A percentile compares a stretch with the other conserved stretches of the same genome.
Evolutionary conservation across 331 rosid species (phyloP).

Genomic region (Arachis monticola): DNA sequence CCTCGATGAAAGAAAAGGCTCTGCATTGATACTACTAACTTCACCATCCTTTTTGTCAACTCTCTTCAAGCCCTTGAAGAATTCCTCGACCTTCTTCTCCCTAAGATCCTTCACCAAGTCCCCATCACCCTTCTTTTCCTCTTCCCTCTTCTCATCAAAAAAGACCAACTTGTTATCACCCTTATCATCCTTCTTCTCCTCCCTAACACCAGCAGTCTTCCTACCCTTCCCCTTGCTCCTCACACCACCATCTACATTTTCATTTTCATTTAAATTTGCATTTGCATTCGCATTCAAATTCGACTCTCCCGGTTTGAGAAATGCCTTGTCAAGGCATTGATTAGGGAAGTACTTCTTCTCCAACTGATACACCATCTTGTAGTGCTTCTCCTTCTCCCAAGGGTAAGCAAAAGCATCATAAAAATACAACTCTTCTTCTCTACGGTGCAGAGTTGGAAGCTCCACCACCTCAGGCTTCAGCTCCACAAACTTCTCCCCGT

Average conservation of each 20-base stretch:
- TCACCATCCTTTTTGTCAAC: slow-evolving; percentile 54
- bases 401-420: slow-evolving; percentile 79
- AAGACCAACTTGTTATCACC: slow-evolving; percentile 61
- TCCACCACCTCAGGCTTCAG: slow-evolving; percentile 85
- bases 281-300: slow-evolving; percentile 32
- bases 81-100: slow-evolving; percentile 89
- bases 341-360: slow-evolving; percentile 92
- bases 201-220: slow-evolving; percentile 33
- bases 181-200: slow-evolving; percentile 34
- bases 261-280: slow-evolving; percentile 29
- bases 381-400: slow-evolving; percentile 95
- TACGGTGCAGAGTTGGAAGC: slow-evolving; percentile 65
- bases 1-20: slow-evolving; percentile 75
- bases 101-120: slow-evolving; percentile 18
- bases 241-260: slow-evolving; percentile 14
- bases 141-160: slow-evolving; percentile 57
- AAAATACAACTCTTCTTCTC: slow-evolving; percentile 86
- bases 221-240: slow-evolving; percentile 41
- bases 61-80: slow-evolving; percentile 87
- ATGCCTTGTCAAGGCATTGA: slow-evolving; percentile 83
- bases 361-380: slow-evolving; percentile 89
- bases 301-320: slow-evolving; percentile 76
- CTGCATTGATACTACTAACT: slow-evolving; percentile 39
- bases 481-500: slow-evolving; percentile 67
- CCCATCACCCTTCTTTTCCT: slow-evolving; percentile 30